A percentile compares a stretch with the other conserved stretches of the same genome.
These are phyloP conservation scores for Malassezia slooffiae DNA, from an alignment of 1,284 basidiomycete species.

Conservation along the genomic window DNA sequence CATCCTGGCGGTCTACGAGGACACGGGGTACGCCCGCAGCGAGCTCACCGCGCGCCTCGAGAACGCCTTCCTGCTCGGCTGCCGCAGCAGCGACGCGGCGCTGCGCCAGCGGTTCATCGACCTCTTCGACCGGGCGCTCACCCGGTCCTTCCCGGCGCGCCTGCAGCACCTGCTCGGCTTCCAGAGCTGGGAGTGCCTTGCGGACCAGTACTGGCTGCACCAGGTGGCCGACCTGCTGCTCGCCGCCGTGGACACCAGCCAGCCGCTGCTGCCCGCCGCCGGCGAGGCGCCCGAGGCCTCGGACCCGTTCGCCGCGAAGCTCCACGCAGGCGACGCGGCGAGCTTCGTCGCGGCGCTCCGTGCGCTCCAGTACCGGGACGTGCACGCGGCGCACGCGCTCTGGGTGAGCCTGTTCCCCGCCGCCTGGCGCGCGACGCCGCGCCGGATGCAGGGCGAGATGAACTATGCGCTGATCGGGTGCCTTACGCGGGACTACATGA, in stretches of 20 bases:
- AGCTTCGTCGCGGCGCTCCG: slow-evolving; percentile 56
- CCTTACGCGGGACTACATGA: slow-evolving; percentile 84
- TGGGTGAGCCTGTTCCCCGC: slow-evolving; percentile 86
- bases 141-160: slow-evolving; percentile 67
- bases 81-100: slow-evolving; percentile 66
- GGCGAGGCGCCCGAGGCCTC: slow-evolving; percentile 17
- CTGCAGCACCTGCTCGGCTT: slow-evolving; percentile 83
- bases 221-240: slow-evolving; percentile 81
- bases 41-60: slow-evolving; percentile 90
- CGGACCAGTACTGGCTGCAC: slow-evolving; percentile 90
- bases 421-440: slow-evolving; percentile 74
- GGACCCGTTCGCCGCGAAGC: slow-evolving; percentile 1
- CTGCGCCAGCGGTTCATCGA: slow-evolving; percentile 81
- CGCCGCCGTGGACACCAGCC: slow-evolving; percentile 49
- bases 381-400: slow-evolving; percentile 63
- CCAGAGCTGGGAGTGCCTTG: slow-evolving; percentile 88
- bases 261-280: slow-evolving; percentile 22
- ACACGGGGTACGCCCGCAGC: slow-evolving; percentile 70
- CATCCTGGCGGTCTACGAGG: slow-evolving; percentile 87
- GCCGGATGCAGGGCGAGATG: slow-evolving; percentile 77
- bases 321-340: slow-evolving; percentile 21
- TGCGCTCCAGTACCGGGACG: slow-evolving; percentile 70
- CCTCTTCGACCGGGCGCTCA: slow-evolving; percentile 77
- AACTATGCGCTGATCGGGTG: slow-evolving; percentile 81
- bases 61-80: slow-evolving; percentile 83